Base-by-base conservation (phyloP, 164 flowering plant genomes). In the Taxillus chinensis region DNA sequence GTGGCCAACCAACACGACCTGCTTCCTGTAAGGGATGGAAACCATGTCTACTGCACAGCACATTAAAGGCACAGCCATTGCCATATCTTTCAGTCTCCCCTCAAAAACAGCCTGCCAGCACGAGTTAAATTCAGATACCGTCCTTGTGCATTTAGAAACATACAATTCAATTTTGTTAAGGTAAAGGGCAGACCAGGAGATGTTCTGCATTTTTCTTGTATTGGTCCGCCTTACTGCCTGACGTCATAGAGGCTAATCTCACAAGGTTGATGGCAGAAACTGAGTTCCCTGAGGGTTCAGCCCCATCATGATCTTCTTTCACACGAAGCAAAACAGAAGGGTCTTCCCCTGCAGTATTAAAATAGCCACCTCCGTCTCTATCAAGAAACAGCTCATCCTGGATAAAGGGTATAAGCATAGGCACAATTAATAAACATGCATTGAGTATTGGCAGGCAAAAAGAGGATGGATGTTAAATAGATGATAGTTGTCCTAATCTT, bases 271-370 rank as follows among this genome's bases (percentile, higher is more conserved):
- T 84, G 0, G 69, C 86, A 57, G 98, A 78, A 41, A 90, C 95
- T 0, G 98, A 92, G 70, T 92, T 92, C 10, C 98, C 96, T 9
- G 96, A 90, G 41, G 98, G 96, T 69, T 92, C 98, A 40, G 98
- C 98, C 5, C 96, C 98, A 65, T 92, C 98, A 64, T 92, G 90
- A 62, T 92, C 98, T 75, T 92, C 98, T 74, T 92, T 92, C 70
- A 90, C 83, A 14, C 96, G 88, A 51, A 92, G 90, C 60, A 92
- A 85, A 64, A 92, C 87, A 10, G 93, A 90, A 37, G 84, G 85
- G 63, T 90, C 96, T 67, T 90, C 89, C 12, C 96, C 98, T 4
- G 89, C 65, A 5, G 96, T 92, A 65, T 92, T 92, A 61, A 74
- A 90, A 69, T 90, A 92, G 53, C 87, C 98, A 45, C 98, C 98